phyloP scores from a whole-genome alignment of 2,329 filamentous ascomycete species.

The Colletotrichum somersetense region DNA sequence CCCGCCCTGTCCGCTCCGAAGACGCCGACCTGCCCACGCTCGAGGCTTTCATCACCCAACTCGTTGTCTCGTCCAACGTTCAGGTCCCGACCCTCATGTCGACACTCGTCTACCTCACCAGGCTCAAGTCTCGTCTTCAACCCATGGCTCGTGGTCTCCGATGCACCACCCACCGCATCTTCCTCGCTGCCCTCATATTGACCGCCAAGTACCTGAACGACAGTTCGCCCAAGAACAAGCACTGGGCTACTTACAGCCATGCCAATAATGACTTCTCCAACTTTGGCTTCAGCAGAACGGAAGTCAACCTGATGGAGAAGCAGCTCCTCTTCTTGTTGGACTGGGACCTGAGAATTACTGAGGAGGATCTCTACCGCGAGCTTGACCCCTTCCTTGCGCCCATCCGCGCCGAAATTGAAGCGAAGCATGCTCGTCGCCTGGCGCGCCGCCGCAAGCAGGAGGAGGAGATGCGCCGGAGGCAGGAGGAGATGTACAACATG shows the following conservation, averaged over 20 bases:
- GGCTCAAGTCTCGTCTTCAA: constrained; percentile 86
- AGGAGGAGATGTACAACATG: constrained; percentile 51
- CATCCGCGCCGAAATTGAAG: constrained; percentile 74
- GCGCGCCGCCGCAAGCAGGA: constrained; percentile 63
- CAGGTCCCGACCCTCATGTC: constrained; percentile 98
- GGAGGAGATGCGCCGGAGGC: constrained; percentile 52
- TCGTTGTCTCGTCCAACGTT: constrained; percentile 93
- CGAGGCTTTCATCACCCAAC: constrained; percentile 90
- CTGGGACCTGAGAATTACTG: constrained; percentile 90
- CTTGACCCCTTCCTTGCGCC: constrained; percentile 90
- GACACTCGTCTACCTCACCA: constrained; percentile 90
- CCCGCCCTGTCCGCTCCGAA: constrained; percentile 58
- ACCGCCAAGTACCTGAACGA: constrained; percentile 99
- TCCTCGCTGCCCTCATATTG: constrained; percentile 86
- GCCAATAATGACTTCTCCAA: constrained; percentile 74
- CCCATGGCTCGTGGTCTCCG: constrained; percentile 95
- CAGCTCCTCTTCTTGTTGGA: constrained; percentile 94
- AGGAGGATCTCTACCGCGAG: constrained; percentile 88
- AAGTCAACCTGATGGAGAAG: constrained; percentile 99
- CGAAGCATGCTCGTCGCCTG: constrained; percentile 64
- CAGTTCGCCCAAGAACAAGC: constrained; percentile 99
- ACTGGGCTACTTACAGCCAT: constrained; percentile 95
- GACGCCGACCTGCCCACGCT: constrained; percentile 78
- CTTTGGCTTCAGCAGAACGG: constrained; percentile 93
- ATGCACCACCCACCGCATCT: constrained; percentile 98